phyloP scores from a whole-genome alignment of 345 rosid genomes.

The Tarenaya hassleriana region DNA sequence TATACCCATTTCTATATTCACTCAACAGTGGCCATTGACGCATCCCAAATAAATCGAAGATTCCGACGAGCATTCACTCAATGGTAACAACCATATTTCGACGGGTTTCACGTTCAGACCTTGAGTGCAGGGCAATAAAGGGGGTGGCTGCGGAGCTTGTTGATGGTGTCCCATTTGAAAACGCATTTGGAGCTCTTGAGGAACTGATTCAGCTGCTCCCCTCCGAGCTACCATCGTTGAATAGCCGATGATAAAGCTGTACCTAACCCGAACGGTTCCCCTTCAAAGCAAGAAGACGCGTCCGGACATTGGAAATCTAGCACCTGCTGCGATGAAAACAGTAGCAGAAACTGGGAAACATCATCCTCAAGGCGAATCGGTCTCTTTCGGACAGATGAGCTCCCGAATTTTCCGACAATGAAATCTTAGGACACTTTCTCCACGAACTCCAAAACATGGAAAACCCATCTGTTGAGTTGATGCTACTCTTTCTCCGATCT shows the following conservation, averaged over 20 bases:
- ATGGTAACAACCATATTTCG: not conserved
- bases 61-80: not conserved
- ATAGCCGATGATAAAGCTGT: conserved; percentile 59
- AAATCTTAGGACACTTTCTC: no score
- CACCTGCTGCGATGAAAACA: no score
- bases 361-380: no score
- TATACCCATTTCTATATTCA: conserved; percentile 9
- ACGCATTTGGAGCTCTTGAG: conserved; percentile 77
- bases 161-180: conserved; percentile 92
- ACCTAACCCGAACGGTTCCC: no score
- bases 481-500: no score
- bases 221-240: conserved; percentile 74
- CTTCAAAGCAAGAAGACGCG: no score
- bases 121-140: conserved; percentile 81
- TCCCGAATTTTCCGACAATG: no score
- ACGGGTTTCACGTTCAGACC: conserved; percentile 29
- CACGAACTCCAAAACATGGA: no score
- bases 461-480: no score
- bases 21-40: not conserved
- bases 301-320: no score
- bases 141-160: conserved; percentile 67
- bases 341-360: no score
- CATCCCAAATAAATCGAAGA: not conserved
- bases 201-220: conserved; percentile 63
- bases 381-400: no score